Percentiles rank a stretch among this genome's conserved stretches.
These are phyloP conservation scores for Pythium periplocum DNA, from an alignment of 352 stramenopile species.

Conservation along the genomic window DNA sequence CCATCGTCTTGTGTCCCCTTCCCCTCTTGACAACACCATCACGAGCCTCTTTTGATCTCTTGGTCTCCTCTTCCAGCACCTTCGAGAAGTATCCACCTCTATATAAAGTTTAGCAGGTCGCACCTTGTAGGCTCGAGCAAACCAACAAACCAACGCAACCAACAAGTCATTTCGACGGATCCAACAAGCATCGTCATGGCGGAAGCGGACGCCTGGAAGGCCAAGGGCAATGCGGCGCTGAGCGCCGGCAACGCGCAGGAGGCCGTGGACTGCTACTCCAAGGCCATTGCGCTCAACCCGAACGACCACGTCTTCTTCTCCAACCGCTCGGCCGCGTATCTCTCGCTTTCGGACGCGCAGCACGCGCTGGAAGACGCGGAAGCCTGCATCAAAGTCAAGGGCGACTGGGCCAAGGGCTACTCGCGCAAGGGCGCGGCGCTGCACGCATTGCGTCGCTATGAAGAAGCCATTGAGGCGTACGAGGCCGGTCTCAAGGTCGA, in stretches of 20 bases:
- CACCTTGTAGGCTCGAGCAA: background rate
- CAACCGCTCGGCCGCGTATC: conserved; percentile 98
- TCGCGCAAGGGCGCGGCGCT: conserved; percentile 96
- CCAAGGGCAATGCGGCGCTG: conserved; percentile 94
- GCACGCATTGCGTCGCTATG: conserved; percentile 88
- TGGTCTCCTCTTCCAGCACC: background rate
- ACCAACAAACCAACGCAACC: conserved; percentile 11
- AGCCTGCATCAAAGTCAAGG: conserved; percentile 92
- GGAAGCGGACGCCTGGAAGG: conserved; percentile 83
- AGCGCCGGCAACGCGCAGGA: conserved; percentile 91
- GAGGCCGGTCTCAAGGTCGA: conserved; percentile 88
- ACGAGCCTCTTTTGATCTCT: no score
- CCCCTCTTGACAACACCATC: no score
- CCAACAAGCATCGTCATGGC: conserved; percentile 8
- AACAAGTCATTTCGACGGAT: background rate
- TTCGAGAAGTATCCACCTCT: background rate
- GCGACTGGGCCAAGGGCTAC: conserved; percentile 97
- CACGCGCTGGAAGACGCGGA: conserved; percentile 97
- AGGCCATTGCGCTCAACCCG: conserved; percentile 94
- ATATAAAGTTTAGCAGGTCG: no score
- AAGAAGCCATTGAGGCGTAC: conserved; percentile 83
- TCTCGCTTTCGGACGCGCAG: conserved; percentile 89
- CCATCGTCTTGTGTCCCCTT: no score
- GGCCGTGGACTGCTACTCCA: conserved; percentile 95
- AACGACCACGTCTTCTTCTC: conserved; percentile 98